Evolutionary conservation across 495 filamentous ascomycete species (phyloP).

Genomic region (Xylaria scruposa): DNA sequence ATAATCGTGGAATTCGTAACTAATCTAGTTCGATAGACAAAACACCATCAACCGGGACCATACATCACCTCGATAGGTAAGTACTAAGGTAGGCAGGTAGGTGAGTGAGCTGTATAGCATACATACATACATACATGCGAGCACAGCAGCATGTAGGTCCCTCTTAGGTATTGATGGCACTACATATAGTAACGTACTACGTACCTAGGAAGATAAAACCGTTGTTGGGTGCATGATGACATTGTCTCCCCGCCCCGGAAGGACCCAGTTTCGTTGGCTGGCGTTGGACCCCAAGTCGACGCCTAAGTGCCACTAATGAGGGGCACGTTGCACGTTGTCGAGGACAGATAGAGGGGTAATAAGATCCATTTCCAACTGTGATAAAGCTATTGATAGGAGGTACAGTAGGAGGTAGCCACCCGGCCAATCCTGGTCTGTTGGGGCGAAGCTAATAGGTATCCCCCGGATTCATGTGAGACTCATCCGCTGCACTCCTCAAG

Average conservation of each 20-base stretch:
- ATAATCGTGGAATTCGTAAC: background rate
- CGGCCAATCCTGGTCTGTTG: slow-evolving; percentile 1
- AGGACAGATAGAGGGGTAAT: slow-evolving; percentile 25
- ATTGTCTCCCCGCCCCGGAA: slow-evolving; percentile 4
- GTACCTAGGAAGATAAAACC: background rate
- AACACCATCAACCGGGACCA: background rate
- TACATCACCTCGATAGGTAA: background rate
- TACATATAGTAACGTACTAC: background rate
- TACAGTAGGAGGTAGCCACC: background rate
- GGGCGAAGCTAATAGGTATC: slow-evolving; percentile 7
- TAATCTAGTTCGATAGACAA: background rate
- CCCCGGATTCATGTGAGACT: slow-evolving; percentile 26
- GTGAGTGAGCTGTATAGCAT: background rate
- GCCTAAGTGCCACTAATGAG: slow-evolving; percentile 18
- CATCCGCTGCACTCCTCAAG: background rate
- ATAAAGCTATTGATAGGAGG: background rate
- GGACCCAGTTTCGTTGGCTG: slow-evolving; percentile 1
- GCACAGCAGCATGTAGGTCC: background rate
- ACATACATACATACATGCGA: background rate
- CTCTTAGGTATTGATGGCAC: background rate
- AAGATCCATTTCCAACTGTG: slow-evolving; percentile 1
- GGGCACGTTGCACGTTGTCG: slow-evolving; percentile 4
- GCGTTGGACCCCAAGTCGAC: slow-evolving; percentile 18
- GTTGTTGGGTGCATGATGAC: slow-evolving; percentile 8
- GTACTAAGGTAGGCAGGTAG: background rate